Conservation (phyloP, 2,329 filamentous ascomycete genomes). For the Penicillium expansum region DNA sequence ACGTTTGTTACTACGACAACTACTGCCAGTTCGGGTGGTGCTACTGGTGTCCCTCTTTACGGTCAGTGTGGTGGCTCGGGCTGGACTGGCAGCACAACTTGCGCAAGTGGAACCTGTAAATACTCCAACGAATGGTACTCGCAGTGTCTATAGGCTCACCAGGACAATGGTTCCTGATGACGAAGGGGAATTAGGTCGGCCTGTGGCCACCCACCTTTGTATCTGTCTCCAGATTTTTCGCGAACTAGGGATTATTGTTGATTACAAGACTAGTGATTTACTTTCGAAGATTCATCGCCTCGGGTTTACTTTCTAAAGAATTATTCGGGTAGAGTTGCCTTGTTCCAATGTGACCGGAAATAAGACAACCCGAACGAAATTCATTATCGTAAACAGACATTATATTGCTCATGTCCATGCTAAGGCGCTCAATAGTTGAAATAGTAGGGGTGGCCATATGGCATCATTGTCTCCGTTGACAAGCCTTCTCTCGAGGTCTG, state of each 20-base stretch:
- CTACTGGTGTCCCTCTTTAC: constrained; percentile 22
- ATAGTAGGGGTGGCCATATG: constrained; percentile 28
- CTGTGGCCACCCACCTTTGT: neutral
- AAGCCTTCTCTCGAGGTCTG: constrained; percentile 8
- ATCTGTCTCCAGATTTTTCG: neutral
- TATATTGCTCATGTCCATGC: neutral
- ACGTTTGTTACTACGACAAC: constrained; percentile 17
- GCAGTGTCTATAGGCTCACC: constrained; percentile 25
- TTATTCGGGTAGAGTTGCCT: neutral
- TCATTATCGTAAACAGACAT: constrained; percentile 14
- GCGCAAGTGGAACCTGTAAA: constrained; percentile 29
- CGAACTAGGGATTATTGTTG: neutral
- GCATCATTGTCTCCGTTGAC: constrained; percentile 17
- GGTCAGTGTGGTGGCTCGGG: constrained; percentile 30
- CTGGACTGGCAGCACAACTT: constrained; percentile 30
- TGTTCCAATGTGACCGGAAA: neutral
- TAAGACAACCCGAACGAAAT: constrained; percentile 10
- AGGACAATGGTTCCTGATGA: neutral
- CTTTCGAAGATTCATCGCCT: neutral
- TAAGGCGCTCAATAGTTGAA: constrained; percentile 23
- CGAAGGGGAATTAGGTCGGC: neutral
- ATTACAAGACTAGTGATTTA: neutral
- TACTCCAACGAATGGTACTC: constrained; percentile 31
- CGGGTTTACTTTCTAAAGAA: neutral
- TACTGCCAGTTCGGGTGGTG: constrained; percentile 6